Base-by-base conservation (phyloP, 768 basidiomycete genomes). In the Lactarius quietus region DNA sequence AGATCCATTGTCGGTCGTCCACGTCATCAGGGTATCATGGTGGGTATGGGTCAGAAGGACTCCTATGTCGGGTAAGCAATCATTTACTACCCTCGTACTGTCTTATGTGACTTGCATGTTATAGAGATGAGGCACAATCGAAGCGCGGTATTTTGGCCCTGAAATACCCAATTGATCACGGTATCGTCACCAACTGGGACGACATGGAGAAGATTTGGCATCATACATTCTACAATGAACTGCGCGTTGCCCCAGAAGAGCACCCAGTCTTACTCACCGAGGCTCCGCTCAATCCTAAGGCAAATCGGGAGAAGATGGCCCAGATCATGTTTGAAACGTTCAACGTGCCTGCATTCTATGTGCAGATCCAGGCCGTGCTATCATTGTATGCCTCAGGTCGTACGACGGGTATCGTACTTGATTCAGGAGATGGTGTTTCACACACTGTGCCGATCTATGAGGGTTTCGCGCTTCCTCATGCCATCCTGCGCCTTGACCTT, bases 161-260 rank as follows among this genome's bases (percentile, higher is more conserved):
- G 72, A 94, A 95, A 80, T 93, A 96, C 80, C 94, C 92, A 59
- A 93, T 93, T 71, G 91, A 94, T 77, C 92, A 93, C 80, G 92
- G 92, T 78, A 90, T 93, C 74, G 91, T 96, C 76, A 95, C 93
- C 78, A 95, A 97, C 86, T 97, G 95, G 95, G 95, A 95, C 73
- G 94, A 95, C 79, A 95, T 95, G 93, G 95, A 96, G 82, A 95
- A 95, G 81, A 95, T 95, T 76, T 96, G 93, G 93, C 93, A 95
- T 77, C 93, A 95, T 82, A 95, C 94, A 36, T 96, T 95, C 79
- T 95, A 88, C 79, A 89, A 89, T 72, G 88, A 89, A 72, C 82
- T 89, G 65, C 87, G 88, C 75, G 87, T 89, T 64, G 88, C 88
- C 3, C 87, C 87, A 12, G 88, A 89, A 74, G 88, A 89, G 73